Evolutionary conservation across 106 monocot genomes (phyloP).

Genomic region (Dioscorea dumetorum): DNA sequence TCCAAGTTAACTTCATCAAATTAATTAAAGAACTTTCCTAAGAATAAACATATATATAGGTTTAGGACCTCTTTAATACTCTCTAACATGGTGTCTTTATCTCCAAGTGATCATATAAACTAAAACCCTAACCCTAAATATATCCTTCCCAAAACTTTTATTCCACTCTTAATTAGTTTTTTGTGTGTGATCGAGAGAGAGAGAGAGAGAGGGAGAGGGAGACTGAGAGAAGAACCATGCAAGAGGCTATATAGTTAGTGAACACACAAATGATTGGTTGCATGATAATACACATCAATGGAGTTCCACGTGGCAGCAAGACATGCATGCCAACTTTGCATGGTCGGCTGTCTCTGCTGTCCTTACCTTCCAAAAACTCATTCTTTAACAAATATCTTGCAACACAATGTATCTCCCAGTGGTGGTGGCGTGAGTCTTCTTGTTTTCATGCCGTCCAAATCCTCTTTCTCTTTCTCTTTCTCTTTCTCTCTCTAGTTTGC

Average conservation of each 20-base stretch:
- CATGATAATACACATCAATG: neutral
- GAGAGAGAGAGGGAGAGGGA: neutral
- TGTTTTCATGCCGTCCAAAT: constrained; percentile 49
- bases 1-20: too few species aligned
- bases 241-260: neutral
- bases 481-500: constrained; percentile 15
- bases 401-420: neutral
- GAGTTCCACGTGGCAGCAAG: constrained; percentile 4
- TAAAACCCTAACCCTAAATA: neutral
- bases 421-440: constrained; percentile 23
- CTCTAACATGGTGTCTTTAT: constrained; percentile 5
- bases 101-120: constrained; percentile 2
- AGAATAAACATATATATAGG: too few species aligned
- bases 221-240: neutral
- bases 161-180: neutral
- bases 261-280: neutral
- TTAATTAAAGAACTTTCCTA: too few species aligned
- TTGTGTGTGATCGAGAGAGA: too few species aligned
- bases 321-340: neutral
- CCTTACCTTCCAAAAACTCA: neutral
- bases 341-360: constrained; percentile 3
- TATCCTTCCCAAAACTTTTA: constrained; percentile 3
- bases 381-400: neutral
- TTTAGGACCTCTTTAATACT: too few species aligned
- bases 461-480: constrained; percentile 10